phyloP scores from a whole-genome alignment of 345 rosid genomes.

The Citrus maxima region DNA sequence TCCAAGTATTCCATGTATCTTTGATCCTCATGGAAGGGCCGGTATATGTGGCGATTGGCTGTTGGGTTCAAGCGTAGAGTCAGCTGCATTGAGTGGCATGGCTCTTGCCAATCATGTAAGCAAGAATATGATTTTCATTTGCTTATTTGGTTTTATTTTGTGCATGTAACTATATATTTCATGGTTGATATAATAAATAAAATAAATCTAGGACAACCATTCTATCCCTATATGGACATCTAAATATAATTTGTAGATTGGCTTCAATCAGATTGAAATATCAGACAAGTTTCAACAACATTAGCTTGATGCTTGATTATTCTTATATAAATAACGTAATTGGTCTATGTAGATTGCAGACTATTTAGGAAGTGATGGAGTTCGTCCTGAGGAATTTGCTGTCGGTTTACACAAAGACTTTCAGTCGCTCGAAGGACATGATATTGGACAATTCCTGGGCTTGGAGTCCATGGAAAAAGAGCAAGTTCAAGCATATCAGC shows the following conservation, averaged over 20 bases:
- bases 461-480: conserved; percentile 27
- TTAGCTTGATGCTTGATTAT: not conserved
- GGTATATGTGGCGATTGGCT: conserved; percentile 98
- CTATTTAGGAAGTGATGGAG: conserved; percentile 50
- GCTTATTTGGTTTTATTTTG: not conserved
- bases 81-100: conserved; percentile 86
- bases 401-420: conserved; percentile 61
- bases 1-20: conserved; percentile 68
- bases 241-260: not conserved
- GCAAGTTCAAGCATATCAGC: conserved; percentile 32
- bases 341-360: conserved; percentile 57
- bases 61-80: conserved; percentile 78
- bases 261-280: not conserved
- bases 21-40: conserved; percentile 86
- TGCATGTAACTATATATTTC: not conserved
- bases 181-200: not conserved
- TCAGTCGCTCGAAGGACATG: conserved; percentile 50
- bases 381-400: conserved; percentile 54
- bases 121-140: not conserved
- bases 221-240: not conserved
- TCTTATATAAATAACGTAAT: not conserved
- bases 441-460: conserved; percentile 79
- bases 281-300: not conserved
- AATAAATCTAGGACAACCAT: too few species aligned
- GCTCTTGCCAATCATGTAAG: conserved; percentile 78